phyloP scores from a whole-genome alignment of 179 eudicot species.

The Silene noctiflora region DNA sequence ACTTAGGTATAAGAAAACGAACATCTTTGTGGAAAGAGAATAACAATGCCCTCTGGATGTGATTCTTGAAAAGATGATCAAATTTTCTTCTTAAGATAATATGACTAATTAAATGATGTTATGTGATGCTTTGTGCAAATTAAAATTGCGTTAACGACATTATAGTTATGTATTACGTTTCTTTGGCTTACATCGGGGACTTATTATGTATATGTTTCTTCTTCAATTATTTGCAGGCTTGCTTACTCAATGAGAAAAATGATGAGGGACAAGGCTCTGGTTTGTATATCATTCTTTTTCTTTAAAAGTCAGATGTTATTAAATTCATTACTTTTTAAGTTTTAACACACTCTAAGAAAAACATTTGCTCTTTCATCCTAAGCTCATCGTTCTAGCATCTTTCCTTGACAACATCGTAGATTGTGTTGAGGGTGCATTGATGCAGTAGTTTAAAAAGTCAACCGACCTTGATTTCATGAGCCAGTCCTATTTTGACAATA shows the following conservation, averaged over 20 bases:
- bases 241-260: constrained; percentile 98
- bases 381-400: too few relatives aligned
- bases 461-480: too few relatives aligned
- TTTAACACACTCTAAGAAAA: too few relatives aligned
- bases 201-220: background rate
- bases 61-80: background rate
- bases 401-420: too few relatives aligned
- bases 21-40: background rate
- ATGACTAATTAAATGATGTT: background rate
- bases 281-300: constrained; percentile 30
- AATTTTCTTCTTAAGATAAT: background rate
- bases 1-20: background rate
- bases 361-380: too few relatives aligned
- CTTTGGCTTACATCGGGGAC: background rate
- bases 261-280: constrained; percentile 98
- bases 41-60: background rate
- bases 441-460: too few relatives aligned
- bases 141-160: background rate
- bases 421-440: too few relatives aligned
- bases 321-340: too few relatives aligned
- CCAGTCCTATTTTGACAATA: too few relatives aligned
- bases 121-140: background rate
- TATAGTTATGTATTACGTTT: background rate
- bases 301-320: too few relatives aligned
- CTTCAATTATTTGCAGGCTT: constrained; percentile 50